Conservation (phyloP, 805 yeast species). For the Candida nitratophila region DNA sequence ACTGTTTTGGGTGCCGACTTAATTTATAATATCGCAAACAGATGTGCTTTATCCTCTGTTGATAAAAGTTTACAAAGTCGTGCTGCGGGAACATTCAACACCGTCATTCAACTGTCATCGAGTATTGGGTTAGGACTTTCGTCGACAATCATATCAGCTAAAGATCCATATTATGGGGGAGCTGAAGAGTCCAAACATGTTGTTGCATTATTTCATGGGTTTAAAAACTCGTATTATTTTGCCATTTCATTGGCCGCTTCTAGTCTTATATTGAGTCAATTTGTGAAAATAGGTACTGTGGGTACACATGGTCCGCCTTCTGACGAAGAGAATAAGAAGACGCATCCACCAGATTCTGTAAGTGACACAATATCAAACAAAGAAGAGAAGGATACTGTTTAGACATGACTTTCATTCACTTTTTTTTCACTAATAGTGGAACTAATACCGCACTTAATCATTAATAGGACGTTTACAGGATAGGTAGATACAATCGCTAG, state of each 20-base stretch:
- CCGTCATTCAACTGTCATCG: conserved; percentile 32
- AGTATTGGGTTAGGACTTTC: conserved; percentile 36
- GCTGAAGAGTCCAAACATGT: conserved; percentile 15
- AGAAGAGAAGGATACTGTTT: no score
- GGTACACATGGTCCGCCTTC: conserved; percentile 9
- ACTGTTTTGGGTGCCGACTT: conserved; percentile 42
- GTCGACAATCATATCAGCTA: conserved; percentile 30
- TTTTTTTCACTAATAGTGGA: no score
- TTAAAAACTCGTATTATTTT: conserved; percentile 31
- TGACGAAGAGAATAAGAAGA: no score
- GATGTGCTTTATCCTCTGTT: conserved; percentile 35
- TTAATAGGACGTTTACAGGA: no score
- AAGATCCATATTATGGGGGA: conserved; percentile 25
- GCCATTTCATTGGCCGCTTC: conserved; percentile 29
- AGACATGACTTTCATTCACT: no score
- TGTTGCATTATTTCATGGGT: conserved; percentile 23
- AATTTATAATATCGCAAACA: conserved; percentile 36
- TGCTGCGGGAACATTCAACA: conserved; percentile 44
- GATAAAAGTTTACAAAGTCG: conserved; percentile 31
- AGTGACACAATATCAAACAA: no score
- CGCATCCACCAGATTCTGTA: no score
- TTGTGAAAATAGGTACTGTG: conserved; percentile 30
- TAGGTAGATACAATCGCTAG: no score
- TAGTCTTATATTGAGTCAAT: conserved; percentile 24
- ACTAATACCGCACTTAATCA: no score